A percentile compares a stretch with the other conserved stretches of the same genome.
phyloP scores from a whole-genome alignment of 2,329 filamentous ascomycete species.

The Dactylellina sp. region DNA sequence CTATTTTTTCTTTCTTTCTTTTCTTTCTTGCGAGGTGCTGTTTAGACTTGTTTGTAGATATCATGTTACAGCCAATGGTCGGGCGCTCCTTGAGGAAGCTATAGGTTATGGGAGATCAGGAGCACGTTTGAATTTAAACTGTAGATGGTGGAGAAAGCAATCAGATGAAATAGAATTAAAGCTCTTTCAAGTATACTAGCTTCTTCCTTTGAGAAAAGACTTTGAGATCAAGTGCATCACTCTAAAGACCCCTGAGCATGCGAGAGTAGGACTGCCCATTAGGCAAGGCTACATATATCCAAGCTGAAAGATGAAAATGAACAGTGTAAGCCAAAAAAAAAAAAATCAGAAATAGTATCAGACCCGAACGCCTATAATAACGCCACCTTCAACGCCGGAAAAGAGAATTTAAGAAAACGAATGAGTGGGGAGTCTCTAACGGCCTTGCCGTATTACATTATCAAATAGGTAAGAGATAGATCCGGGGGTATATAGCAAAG shows the following conservation, averaged over 20 bases:
- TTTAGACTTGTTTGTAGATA: not conserved
- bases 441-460: conserved; percentile 31
- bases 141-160: no score
- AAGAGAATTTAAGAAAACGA: conserved; percentile 9
- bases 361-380: conserved; percentile 46
- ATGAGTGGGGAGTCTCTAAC: conserved; percentile 2
- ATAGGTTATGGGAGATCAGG: no score
- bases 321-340: not conserved
- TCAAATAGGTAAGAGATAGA: conserved; percentile 26
- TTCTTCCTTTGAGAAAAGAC: no score
- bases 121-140: not conserved
- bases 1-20: no score
- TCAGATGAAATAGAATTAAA: no score
- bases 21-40: not conserved
- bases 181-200: no score
- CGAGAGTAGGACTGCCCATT: no score
- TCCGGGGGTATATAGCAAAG: conserved; percentile 32
- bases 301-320: not conserved
- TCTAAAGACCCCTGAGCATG: no score
- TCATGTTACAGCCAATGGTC: not conserved
- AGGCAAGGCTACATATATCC: not conserved
- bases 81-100: not conserved
- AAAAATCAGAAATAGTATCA: not conserved
- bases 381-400: conserved; percentile 38
- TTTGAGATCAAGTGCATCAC: no score